Evolutionary conservation across 768 basidiomycete genomes (phyloP).

Genomic region (Candolleomyces aberdarensis): DNA sequence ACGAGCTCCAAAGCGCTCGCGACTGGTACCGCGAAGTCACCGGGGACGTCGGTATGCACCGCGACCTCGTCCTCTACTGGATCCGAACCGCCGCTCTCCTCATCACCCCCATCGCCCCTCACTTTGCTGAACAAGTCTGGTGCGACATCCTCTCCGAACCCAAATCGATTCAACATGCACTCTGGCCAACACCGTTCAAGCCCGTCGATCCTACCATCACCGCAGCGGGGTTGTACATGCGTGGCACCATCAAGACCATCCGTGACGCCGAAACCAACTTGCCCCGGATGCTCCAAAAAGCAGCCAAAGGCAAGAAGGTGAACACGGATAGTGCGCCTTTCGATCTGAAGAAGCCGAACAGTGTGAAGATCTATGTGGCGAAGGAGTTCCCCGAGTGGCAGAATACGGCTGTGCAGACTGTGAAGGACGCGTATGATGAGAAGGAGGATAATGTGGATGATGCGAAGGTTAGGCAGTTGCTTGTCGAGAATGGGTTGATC

Average conservation of each 20-base stretch:
- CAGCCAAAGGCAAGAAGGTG: constrained; percentile 56
- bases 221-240: constrained; percentile 83
- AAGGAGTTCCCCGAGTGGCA: constrained; percentile 94
- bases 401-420: constrained; percentile 69
- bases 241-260: constrained; percentile 84
- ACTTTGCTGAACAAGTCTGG: constrained; percentile 94
- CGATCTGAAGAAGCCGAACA: constrained; percentile 84
- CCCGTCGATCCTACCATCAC: constrained; percentile 63
- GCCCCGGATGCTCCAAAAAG: constrained; percentile 77
- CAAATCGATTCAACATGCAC: constrained; percentile 76
- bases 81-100: constrained; percentile 78
- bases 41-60: constrained; percentile 86
- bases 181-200: constrained; percentile 69
- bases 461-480: constrained; percentile 61
- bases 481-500: constrained; percentile 74
- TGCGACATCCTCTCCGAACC: constrained; percentile 65
- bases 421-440: constrained; percentile 64
- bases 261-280: constrained; percentile 82
- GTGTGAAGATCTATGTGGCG: constrained; percentile 87
- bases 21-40: constrained; percentile 98
- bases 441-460: constrained; percentile 74
- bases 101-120: constrained; percentile 85
- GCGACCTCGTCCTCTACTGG: constrained; percentile 82
- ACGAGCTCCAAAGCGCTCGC: constrained; percentile 86
- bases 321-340: constrained; percentile 39